Percentiles rank a stretch among this genome's conserved stretches.
Conservation (phyloP, 345 rosid species). For the Eucalyptus regnans region DNA sequence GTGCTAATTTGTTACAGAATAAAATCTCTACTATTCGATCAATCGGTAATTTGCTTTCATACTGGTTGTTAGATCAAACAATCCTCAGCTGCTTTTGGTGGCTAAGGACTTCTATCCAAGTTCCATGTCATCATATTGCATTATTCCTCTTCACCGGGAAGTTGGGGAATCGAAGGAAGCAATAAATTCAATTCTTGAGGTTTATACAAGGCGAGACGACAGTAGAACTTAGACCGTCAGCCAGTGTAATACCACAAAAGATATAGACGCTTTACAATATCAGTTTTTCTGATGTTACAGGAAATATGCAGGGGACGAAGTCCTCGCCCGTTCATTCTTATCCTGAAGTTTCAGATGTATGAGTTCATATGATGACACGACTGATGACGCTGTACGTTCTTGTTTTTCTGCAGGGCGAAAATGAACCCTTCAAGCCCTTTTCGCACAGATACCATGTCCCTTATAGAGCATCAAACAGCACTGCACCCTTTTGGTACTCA, state of each 20-base stretch:
- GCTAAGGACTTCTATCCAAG: background rate
- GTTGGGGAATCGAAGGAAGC: background rate
- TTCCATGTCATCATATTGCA: background rate
- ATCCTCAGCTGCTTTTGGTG: background rate
- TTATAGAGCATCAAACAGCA: conserved; percentile 23
- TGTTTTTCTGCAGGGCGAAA: conserved; percentile 21
- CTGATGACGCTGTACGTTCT: background rate
- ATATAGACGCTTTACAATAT: background rate
- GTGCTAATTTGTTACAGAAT: background rate
- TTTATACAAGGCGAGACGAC: background rate
- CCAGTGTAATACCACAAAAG: background rate
- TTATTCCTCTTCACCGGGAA: background rate
- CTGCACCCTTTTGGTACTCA: conserved; percentile 41
- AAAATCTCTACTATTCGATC: background rate
- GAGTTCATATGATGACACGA: background rate
- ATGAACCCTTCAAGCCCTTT: conserved; percentile 28
- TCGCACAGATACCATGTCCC: conserved; percentile 17
- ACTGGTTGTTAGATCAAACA: background rate
- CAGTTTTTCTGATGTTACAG: background rate
- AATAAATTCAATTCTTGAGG: background rate
- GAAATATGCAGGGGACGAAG: background rate
- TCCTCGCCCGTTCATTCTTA: background rate
- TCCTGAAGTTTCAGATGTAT: background rate
- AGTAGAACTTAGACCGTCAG: background rate
- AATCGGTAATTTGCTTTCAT: background rate